Evolutionary conservation across 139 green algal genomes (phyloP).

Genomic region (Micromonas commoda): DNA sequence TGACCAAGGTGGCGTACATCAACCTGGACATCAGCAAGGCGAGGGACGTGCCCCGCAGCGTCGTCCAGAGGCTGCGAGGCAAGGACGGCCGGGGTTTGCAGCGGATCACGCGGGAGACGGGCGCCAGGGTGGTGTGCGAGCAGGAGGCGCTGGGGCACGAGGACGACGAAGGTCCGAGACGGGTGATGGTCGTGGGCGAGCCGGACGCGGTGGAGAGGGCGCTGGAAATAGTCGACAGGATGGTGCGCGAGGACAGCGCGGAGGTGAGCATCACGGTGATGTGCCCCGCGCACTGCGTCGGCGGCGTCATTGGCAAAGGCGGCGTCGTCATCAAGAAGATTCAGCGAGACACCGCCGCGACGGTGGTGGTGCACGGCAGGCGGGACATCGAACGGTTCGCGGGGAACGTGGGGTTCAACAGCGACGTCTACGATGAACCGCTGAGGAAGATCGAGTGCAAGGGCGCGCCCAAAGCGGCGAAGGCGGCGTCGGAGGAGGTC

Average conservation of each 20-base stretch:
- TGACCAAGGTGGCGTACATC: neutral
- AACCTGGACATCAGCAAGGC: neutral
- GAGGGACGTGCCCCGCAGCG: neutral
- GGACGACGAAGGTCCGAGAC: neutral
- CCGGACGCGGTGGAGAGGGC: neutral
- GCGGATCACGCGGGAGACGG: neutral
- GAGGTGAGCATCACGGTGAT: neutral
- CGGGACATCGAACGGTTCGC: no score
- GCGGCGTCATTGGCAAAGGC: neutral
- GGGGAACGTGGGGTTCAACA: no score
- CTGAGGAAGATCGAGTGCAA: no score
- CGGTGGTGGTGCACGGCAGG: no score
- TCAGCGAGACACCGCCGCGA: neutral
- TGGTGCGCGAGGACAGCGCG: neutral
- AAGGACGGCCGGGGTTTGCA: neutral
- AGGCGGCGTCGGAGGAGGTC: no score
- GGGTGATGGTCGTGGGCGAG: neutral
- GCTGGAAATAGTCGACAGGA: neutral
- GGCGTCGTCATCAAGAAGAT: neutral
- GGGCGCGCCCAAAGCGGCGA: no score
- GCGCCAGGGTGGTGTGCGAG: neutral
- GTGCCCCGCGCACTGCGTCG: neutral
- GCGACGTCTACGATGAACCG: no score
- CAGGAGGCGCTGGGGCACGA: no score
- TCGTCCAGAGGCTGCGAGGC: neutral